Evolutionary conservation across 1,139 yeast species (phyloP).

Genomic region (Candida tetrigidarum): DNA sequence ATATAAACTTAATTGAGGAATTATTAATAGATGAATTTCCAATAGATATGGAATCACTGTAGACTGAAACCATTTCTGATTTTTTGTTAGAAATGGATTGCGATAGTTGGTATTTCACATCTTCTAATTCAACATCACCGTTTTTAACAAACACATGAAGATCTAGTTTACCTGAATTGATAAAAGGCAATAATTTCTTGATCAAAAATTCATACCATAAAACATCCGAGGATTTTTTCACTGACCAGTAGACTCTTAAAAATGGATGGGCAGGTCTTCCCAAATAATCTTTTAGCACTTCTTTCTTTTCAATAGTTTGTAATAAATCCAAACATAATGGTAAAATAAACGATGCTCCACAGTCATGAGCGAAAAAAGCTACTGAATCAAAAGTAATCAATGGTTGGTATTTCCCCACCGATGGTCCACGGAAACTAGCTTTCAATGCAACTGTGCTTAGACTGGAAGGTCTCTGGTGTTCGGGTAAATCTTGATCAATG

Average conservation of each 20-base stretch:
- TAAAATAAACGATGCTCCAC: constrained; percentile 50
- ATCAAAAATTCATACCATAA: constrained; percentile 43
- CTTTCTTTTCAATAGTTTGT: constrained; percentile 26
- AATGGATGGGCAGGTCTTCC: constrained; percentile 34
- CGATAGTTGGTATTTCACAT: neutral
- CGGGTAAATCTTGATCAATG: constrained; percentile 13
- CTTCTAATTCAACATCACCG: constrained; percentile 4
- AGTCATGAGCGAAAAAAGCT: constrained; percentile 48
- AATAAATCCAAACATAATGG: constrained; percentile 49
- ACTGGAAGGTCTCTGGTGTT: constrained; percentile 12
- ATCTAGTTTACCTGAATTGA: constrained; percentile 26
- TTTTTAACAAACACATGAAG: constrained; percentile 22
- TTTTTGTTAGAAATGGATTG: neutral
- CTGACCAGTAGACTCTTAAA: constrained; percentile 40
- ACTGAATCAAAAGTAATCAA: constrained; percentile 44
- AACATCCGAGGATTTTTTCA: constrained; percentile 28
- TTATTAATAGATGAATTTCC: neutral
- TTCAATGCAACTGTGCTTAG: constrained; percentile 26
- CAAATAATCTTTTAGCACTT: constrained; percentile 32
- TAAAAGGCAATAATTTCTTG: constrained; percentile 29
- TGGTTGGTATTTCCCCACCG: constrained; percentile 47
- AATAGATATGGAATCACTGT: constrained; percentile 3
- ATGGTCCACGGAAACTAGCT: constrained; percentile 47
- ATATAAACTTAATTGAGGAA: constrained; percentile 6
- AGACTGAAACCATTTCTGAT: neutral